Conservation (phyloP, 2,329 filamentous ascomycete species). For the Cytospora leucostoma region DNA sequence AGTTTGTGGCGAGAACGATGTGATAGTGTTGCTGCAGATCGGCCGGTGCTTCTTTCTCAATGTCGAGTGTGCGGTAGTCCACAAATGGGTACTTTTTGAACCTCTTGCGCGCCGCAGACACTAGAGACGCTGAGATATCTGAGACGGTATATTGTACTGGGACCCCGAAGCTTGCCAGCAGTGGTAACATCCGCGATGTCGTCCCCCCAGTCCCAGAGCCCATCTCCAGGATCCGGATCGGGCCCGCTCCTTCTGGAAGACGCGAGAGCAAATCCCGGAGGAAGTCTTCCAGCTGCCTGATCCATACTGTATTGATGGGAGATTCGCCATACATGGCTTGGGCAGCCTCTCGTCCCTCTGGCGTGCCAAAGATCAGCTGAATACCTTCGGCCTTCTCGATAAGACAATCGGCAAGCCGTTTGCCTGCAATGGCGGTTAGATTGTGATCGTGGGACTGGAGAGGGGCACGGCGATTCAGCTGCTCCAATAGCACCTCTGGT, state of each 20-base stretch:
- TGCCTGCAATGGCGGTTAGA: slow-evolving; percentile 24
- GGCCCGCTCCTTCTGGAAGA: slow-evolving; percentile 3
- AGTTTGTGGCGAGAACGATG: slow-evolving; percentile 38
- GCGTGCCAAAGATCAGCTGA: slow-evolving; percentile 28
- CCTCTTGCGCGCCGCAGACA: slow-evolving; percentile 33
- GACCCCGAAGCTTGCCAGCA: slow-evolving; percentile 33
- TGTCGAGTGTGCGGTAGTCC: slow-evolving; percentile 35
- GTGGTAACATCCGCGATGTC: slow-evolving; percentile 32
- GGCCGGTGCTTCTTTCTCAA: slow-evolving; percentile 34
- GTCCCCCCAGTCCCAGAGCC: slow-evolving; percentile 40
- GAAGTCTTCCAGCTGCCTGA: background rate
- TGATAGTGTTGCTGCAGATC: slow-evolving; percentile 34
- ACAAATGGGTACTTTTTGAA: slow-evolving; percentile 34
- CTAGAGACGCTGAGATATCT: slow-evolving; percentile 39
- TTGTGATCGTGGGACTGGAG: slow-evolving; percentile 32
- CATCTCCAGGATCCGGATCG: slow-evolving; percentile 38
- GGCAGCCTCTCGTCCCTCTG: slow-evolving; percentile 8
- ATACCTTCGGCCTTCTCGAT: slow-evolving; percentile 26
- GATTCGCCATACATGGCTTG: slow-evolving; percentile 9
- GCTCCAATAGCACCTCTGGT: background rate
- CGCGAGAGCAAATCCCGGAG: slow-evolving; percentile 16
- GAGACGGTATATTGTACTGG: slow-evolving; percentile 43
- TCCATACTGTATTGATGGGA: background rate
- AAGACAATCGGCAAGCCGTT: slow-evolving; percentile 27
- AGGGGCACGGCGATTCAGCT: background rate